Evolutionary conservation across 2,329 filamentous ascomycete genomes (phyloP).

Genomic region (Zasmidium cellare): DNA sequence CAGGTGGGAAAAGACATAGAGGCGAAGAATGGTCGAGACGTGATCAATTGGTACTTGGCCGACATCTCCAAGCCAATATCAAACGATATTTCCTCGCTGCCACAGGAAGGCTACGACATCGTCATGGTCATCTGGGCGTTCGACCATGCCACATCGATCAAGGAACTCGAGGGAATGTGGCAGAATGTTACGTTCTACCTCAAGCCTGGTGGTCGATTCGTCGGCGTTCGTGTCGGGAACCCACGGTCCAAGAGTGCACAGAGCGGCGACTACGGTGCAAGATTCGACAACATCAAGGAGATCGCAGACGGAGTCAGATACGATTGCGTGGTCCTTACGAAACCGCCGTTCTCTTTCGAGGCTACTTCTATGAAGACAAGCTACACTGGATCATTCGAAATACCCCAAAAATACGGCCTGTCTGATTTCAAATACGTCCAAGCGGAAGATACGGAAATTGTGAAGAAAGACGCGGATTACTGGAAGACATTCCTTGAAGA

Average conservation of each 20-base stretch:
- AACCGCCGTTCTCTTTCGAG: slow-evolving; percentile 17
- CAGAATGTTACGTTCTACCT: slow-evolving; percentile 15
- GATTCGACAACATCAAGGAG: slow-evolving; percentile 6
- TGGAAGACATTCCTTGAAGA: slow-evolving; percentile 16
- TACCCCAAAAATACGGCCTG: slow-evolving; percentile 13
- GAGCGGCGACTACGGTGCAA: slow-evolving; percentile 18
- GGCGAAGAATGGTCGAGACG: slow-evolving; percentile 4
- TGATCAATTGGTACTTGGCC: slow-evolving; percentile 18
- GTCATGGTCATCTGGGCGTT: slow-evolving; percentile 21
- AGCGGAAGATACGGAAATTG: slow-evolving; percentile 10
- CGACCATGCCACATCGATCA: slow-evolving; percentile 11
- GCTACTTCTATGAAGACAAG: slow-evolving; percentile 10
- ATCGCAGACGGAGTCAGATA: slow-evolving; percentile 17
- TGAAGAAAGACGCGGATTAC: slow-evolving; percentile 11
- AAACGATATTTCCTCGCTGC: slow-evolving; percentile 9
- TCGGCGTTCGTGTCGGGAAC: slow-evolving; percentile 11
- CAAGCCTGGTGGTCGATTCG: slow-evolving; percentile 17
- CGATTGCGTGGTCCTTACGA: slow-evolving; percentile 4
- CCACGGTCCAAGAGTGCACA: slow-evolving; percentile 1
- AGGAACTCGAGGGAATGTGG: slow-evolving; percentile 15
- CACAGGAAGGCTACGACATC: slow-evolving; percentile 17
- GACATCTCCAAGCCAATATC: slow-evolving; percentile 13
- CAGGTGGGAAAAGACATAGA: slow-evolving; percentile 15
- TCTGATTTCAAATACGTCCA: slow-evolving; percentile 5
- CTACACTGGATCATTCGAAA: slow-evolving; percentile 9